Evolutionary conservation across 306 rosid genomes (phyloP).

Genomic region (Benincasa hispida): DNA sequence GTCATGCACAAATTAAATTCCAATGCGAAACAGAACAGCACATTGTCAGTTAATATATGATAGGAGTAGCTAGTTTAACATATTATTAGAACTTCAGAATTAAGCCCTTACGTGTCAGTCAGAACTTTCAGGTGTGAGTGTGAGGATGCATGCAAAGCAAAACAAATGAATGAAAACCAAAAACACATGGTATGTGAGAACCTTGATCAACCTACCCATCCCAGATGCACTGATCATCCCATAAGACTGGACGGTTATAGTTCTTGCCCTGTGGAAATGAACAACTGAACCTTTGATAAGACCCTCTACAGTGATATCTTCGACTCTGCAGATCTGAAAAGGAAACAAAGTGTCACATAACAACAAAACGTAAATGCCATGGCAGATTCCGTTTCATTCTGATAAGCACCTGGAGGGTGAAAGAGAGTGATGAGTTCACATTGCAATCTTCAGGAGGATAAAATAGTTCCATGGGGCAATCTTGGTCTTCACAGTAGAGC

Average conservation of each 20-base stretch:
- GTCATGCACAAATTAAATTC: not conserved
- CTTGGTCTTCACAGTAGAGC: conserved; percentile 58
- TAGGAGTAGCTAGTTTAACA: not conserved
- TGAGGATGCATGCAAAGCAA: not conserved
- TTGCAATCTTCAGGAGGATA: conserved; percentile 99
- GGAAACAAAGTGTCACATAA: conserved; percentile 17
- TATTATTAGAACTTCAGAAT: not conserved
- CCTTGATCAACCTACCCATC: conserved; percentile 51
- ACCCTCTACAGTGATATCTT: conserved; percentile 81
- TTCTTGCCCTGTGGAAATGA: conserved; percentile 95
- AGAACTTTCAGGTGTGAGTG: not conserved
- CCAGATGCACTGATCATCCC: conserved; percentile 82
- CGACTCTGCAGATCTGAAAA: conserved; percentile 90
- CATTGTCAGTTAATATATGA: not conserved
- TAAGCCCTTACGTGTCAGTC: not conserved
- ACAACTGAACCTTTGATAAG: conserved; percentile 89
- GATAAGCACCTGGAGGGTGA: conserved; percentile 77
- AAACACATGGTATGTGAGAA: not conserved
- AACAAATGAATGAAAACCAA: not conserved
- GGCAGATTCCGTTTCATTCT: conserved; percentile 12
- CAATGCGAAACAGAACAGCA: not conserved
- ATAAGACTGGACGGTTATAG: conserved; percentile 55
- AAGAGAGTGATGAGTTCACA: conserved; percentile 84
- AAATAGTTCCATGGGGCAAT: conserved; percentile 70
- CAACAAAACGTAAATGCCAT: conserved; percentile 2